Evolutionary conservation across 2,329 filamentous ascomycete species (phyloP), one percentile per base, ranked within the genome.

Genomic region (Sclerotinia borealis): DNA sequence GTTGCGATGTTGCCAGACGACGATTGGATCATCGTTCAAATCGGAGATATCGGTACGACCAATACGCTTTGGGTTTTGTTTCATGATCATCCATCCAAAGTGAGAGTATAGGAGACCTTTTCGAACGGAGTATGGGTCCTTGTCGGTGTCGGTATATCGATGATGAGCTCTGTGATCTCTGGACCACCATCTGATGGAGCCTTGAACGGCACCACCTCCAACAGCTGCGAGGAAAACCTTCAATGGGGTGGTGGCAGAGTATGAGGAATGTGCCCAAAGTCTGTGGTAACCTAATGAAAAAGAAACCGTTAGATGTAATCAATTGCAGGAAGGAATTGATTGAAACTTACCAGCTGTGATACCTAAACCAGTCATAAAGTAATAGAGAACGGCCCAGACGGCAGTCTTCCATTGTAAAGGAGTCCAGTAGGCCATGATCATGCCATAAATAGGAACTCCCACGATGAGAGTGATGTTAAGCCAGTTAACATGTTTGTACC

Each of bases 401-500:
- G 85, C 83, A 3, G 91, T 96, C 77, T 91, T 86, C 68, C 81
- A 77, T 56, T 85, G 81, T 39, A 93, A 79, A 63, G 91, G 91
- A 51, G 91, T 88, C 88, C 89, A 96, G 78, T 90, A 86, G 59
- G 92, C 83, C 61, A 85, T 83, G 70, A 95, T 77, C 74, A 89
- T 83, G 67, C 92, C 92, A 64, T 84, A 80, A 54, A 93, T 66
- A 48, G 93, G 92, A 51, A 96, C 83, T 69, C 89, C 81, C 68
- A 96, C 77, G 75, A 96, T 93, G 75, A 96, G 84, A 67, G 82
- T 83, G 67, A 91, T 87, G 77, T 96, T 96, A 69, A 96, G 83
- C 92, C 92, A 96, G 83, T 96, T 92, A 81, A 96, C 84, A 75
- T 96, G 92, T 79, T 93, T 89, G 79, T 92, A 87, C 90, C 91